Evolutionary conservation across 2,329 filamentous ascomycete genomes (phyloP).

Genomic region (Fusarium stilboides): DNA sequence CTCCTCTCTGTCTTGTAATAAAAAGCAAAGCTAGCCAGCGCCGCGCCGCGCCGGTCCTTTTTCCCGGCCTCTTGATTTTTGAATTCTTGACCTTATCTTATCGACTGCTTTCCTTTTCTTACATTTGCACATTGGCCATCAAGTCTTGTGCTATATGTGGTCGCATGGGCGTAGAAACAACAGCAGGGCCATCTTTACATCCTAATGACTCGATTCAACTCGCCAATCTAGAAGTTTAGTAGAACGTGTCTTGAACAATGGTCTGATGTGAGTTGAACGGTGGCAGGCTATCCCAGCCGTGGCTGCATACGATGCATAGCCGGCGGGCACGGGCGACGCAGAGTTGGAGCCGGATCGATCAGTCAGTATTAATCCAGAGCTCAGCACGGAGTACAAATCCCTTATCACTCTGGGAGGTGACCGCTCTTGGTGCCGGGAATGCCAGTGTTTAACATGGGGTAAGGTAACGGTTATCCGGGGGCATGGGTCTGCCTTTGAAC

Average conservation of each 20-base stretch:
- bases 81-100: constrained; percentile 4
- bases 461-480: constrained; percentile 35
- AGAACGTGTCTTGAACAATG: constrained; percentile 35
- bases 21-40: constrained; percentile 43
- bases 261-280: constrained; percentile 46
- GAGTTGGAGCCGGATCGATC: constrained; percentile 24
- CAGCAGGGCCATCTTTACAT: background rate
- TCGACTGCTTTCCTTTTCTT: constrained; percentile 1
- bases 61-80: constrained; percentile 12
- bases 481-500: constrained; percentile 30
- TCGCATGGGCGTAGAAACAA: background rate
- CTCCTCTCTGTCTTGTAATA: constrained; percentile 34
- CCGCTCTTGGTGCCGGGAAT: constrained; percentile 30
- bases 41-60: constrained; percentile 26
- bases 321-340: constrained; percentile 36
- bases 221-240: constrained; percentile 13
- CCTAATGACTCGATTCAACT: background rate
- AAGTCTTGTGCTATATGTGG: background rate
- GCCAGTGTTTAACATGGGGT: constrained; percentile 33
- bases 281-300: constrained; percentile 44
- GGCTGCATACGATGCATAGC: constrained; percentile 46
- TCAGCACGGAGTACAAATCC: constrained; percentile 46
- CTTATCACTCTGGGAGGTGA: constrained; percentile 24
- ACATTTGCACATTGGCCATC: background rate
- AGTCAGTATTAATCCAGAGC: constrained; percentile 39